Evolutionary conservation across 116 monocot genomes (phyloP).

Genomic region (Zostera marina): DNA sequence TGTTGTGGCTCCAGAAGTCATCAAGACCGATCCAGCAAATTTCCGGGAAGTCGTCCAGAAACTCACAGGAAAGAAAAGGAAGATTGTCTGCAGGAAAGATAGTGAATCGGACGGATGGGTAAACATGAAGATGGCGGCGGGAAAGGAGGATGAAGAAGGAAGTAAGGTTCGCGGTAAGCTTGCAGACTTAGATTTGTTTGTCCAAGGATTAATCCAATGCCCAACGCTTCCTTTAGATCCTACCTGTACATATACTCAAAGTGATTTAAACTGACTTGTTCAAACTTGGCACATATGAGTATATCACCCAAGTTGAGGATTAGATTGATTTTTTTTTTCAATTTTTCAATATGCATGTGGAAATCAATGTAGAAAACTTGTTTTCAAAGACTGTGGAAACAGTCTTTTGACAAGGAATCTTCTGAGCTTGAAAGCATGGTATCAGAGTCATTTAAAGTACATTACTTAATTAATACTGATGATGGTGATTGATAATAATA

Average conservation of each 20-base stretch:
- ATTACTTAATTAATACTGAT: neutral
- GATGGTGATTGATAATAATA: neutral
- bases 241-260: neutral
- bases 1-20: constrained; percentile 40
- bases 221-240: neutral
- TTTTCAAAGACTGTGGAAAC: too few species aligned
- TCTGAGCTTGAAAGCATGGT: too few species aligned
- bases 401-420: too few species aligned
- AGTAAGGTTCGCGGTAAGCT: neutral
- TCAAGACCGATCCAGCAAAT: constrained; percentile 36
- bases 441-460: too few species aligned
- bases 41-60: constrained; percentile 53
- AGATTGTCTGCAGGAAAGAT: neutral
- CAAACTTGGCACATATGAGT: neutral
- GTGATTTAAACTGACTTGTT: neutral
- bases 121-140: neutral
- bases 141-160: neutral
- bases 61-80: constrained; percentile 35
- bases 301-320: neutral
- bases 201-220: neutral
- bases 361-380: too few species aligned
- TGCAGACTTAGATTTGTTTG: constrained; percentile 5
- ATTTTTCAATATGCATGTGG: too few species aligned
- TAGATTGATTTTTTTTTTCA: too few species aligned
- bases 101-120: neutral